Conservation (phyloP, 2,329 filamentous ascomycete genomes). For the Aspergillus sp. region DNA sequence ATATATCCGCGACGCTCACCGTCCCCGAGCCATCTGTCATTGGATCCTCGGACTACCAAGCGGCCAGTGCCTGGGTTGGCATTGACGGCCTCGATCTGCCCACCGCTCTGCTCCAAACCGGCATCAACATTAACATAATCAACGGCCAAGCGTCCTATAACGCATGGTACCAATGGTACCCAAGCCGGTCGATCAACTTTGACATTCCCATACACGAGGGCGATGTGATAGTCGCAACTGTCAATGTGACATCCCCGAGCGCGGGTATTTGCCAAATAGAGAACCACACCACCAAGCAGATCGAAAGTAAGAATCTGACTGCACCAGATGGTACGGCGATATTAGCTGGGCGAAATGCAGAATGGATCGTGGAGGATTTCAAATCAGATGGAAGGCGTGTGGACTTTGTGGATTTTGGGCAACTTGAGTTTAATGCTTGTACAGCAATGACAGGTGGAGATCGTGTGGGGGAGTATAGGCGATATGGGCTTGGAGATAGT, state of each 20-base stretch:
- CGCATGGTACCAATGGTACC: constrained; percentile 11
- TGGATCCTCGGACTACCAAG: background rate
- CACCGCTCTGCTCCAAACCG: constrained; percentile 7
- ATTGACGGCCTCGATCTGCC: constrained; percentile 6
- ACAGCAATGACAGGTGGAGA: constrained; percentile 1
- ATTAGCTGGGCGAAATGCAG: constrained; percentile 4
- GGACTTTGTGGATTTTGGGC: constrained; percentile 5
- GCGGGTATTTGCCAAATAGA: constrained; percentile 3
- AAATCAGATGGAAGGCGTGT: background rate
- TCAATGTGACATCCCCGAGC: constrained; percentile 1
- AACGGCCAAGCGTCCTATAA: constrained; percentile 2
- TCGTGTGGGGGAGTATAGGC: background rate
- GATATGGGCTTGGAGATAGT: no score
- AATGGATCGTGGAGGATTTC: constrained; percentile 10
- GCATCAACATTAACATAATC: constrained; percentile 6
- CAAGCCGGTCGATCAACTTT: constrained; percentile 1
- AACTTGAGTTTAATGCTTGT: constrained; percentile 4
- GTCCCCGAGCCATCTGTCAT: constrained; percentile 2
- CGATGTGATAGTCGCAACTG: constrained; percentile 4
- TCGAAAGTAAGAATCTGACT: background rate
- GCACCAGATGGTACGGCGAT: constrained; percentile 1
- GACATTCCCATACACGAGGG: constrained; percentile 5
- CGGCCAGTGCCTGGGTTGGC: constrained; percentile 7
- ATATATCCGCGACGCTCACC: constrained; percentile 6
- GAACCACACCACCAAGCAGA: constrained; percentile 7